Base-by-base conservation (phyloP, 306 rosid species). In the Cajanus cajan region DNA sequence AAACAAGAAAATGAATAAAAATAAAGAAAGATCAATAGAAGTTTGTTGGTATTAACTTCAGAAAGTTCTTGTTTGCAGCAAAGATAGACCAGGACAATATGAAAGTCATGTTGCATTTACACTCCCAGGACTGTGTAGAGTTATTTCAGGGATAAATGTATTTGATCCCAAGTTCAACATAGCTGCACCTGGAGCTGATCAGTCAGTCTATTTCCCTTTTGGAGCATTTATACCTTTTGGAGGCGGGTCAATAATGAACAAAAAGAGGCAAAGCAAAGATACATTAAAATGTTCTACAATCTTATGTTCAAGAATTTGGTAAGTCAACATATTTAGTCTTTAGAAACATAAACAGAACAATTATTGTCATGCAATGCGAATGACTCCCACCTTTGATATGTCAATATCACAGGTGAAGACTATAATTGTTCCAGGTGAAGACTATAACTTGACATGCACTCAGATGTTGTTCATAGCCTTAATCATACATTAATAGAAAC, bases 91-190 rank as follows among this genome's bases (percentile, higher is more conserved):
- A 5, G 44, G 44, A 39, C 44, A 39, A 39, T 39, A 8, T 39
- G 44, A 39, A 39, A 39, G 11, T 7, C 44, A 39, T 8, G 44
- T 8, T 6, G 44, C 44, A 7, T 6, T 39, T 39, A 39, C 44
- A 7, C 10, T 39, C 11, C 44, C 44, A 39, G 44, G 44, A 7
- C 11, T 39, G 44, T 39, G 44, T 39, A 39, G 11, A 8, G 11
- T 6, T 39, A 93, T 92, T 68, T 90, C 97, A 4, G 97, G 98
- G 58, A 92, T 92, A 90, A 89, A 89, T 54, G 90, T 94, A 25
- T 88, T 87, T 50, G 98, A 94, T 87, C 93, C 96, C 5, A 94
- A 92, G 83, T 94, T 94, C 92, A 94, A 94, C 85, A 92, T 94
- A 59, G 97, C 93, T 25, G 87, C 97, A 8, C 97, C 97, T 2